Percentiles rank a stretch among this genome's conserved stretches.
Conservation (phyloP, 2,329 filamentous ascomycete genomes). For the Mollisiaceae sp. region DNA sequence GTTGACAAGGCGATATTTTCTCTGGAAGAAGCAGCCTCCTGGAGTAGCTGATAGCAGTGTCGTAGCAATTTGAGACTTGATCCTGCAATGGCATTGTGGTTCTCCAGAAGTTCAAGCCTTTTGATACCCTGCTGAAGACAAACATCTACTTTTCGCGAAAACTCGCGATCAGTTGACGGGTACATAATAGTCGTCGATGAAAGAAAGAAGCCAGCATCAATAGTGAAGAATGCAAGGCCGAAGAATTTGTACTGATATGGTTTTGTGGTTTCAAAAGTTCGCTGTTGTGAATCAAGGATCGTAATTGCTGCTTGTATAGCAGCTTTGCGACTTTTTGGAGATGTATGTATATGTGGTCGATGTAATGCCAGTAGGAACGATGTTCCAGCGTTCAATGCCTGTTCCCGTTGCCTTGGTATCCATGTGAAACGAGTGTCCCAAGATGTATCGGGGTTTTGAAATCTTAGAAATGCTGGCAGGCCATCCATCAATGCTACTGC, state of each 20-base stretch:
- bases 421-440: background rate
- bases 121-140: conserved; percentile 7
- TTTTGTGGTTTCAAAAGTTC: conserved; percentile 15
- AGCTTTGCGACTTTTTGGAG: conserved; percentile 17
- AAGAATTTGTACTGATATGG: conserved; percentile 21
- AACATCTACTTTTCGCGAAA: background rate
- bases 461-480: conserved; percentile 7
- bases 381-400: background rate
- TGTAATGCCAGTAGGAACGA: conserved; percentile 23
- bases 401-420: conserved; percentile 8
- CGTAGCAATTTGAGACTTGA: conserved; percentile 6
- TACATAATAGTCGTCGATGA: conserved; percentile 6
- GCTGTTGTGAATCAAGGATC: conserved; percentile 23
- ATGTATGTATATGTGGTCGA: conserved; percentile 19
- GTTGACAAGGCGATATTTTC: background rate
- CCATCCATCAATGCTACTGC: conserved; percentile 6
- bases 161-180: conserved; percentile 3
- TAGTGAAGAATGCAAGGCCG: conserved; percentile 18
- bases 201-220: conserved; percentile 13
- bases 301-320: conserved; percentile 20
- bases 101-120: conserved; percentile 6
- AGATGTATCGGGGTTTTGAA: conserved; percentile 10
- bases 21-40: background rate
- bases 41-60: conserved; percentile 11
- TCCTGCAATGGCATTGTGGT: conserved; percentile 1